Conservation (phyloP, 495 filamentous ascomycete genomes). For the Neurospora intermedia region DNA sequence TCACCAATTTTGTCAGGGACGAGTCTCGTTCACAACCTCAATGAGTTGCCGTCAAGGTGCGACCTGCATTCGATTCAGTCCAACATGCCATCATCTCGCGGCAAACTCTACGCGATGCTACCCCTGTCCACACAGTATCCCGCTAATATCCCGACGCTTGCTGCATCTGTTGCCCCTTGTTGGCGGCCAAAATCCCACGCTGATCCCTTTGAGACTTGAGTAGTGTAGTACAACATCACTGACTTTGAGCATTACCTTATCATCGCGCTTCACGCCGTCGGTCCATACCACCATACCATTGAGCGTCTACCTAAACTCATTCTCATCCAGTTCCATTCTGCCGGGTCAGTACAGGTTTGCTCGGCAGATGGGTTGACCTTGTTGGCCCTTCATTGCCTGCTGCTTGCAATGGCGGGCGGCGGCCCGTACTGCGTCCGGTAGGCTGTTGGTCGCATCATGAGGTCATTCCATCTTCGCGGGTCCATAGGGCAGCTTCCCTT, state of each 20-base stretch:
- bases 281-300: background rate
- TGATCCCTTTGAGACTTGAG: background rate
- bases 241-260: background rate
- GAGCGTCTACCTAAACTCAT: constrained; percentile 7
- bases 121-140: background rate
- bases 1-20: too few species aligned
- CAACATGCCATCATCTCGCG: background rate
- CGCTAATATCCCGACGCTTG: background rate
- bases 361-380: background rate
- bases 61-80: background rate
- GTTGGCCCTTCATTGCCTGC: background rate
- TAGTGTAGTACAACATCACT: background rate
- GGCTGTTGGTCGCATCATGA: background rate
- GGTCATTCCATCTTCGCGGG: background rate
- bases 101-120: background rate
- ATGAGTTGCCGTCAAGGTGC: background rate
- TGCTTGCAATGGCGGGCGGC: background rate
- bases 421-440: background rate
- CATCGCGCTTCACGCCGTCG: background rate
- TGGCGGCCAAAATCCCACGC: background rate
- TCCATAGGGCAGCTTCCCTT: background rate
- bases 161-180: background rate
- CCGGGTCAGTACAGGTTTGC: constrained; percentile 7
- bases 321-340: constrained; percentile 15
- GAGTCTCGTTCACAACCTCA: too few species aligned